phyloP scores from a whole-genome alignment of 2,329 filamentous ascomycete species.

The Penicillium paneum region DNA sequence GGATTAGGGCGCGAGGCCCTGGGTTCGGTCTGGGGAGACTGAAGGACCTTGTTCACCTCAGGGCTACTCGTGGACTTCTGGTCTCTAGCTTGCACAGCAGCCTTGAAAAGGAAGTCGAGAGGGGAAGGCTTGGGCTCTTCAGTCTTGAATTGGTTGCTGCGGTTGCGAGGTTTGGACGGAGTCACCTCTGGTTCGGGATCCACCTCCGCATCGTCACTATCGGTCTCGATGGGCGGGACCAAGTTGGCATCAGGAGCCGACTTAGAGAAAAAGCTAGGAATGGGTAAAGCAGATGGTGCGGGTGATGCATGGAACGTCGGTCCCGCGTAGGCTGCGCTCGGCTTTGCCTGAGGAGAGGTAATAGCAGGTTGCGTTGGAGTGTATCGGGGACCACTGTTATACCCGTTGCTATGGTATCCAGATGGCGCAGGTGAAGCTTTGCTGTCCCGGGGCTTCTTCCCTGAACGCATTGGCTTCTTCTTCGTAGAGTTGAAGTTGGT shows the following conservation, averaged over 20 bases:
- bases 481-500: slow-evolving; percentile 30
- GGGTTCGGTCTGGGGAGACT: slow-evolving; percentile 50
- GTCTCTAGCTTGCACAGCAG: slow-evolving; percentile 65
- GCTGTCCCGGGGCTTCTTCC: slow-evolving; percentile 35
- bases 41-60: slow-evolving; percentile 42
- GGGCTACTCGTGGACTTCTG: slow-evolving; percentile 51
- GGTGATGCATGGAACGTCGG: slow-evolving; percentile 94
- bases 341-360: slow-evolving; percentile 45
- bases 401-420: slow-evolving; percentile 22
- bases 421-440: slow-evolving; percentile 26
- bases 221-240: slow-evolving; percentile 35
- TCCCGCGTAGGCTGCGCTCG: slow-evolving; percentile 67
- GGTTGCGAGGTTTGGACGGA: slow-evolving; percentile 46
- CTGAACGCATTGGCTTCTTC: slow-evolving; percentile 37
- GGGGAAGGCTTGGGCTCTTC: slow-evolving; percentile 63
- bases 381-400: slow-evolving; percentile 20
- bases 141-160: slow-evolving; percentile 27
- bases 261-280: slow-evolving; percentile 83
- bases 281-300: slow-evolving; percentile 81
- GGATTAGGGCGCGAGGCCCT: slow-evolving; percentile 42
- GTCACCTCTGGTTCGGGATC: slow-evolving; percentile 38
- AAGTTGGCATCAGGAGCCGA: slow-evolving; percentile 63
- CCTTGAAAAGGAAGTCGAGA: slow-evolving; percentile 85
- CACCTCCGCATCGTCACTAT: slow-evolving; percentile 39
- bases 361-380: slow-evolving; percentile 35